These are phyloP conservation scores for Arachis stenosperma DNA, from an alignment of 306 rosid genomes.

Conservation along the genomic window DNA sequence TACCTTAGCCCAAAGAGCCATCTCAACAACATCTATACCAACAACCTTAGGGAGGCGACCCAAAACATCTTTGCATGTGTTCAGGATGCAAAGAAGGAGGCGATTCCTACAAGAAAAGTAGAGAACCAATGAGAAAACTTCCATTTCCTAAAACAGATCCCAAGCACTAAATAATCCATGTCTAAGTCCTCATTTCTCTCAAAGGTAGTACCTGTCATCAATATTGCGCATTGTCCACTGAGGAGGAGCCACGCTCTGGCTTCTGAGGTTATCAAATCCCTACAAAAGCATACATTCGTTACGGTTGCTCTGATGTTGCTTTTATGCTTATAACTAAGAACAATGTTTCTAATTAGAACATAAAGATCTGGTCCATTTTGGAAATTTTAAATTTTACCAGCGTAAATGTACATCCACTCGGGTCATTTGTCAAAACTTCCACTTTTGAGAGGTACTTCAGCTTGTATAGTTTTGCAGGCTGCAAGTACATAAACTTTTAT, in stretches of 20 bases:
- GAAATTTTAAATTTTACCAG: constrained; percentile 74
- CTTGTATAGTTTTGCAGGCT: constrained; percentile 96
- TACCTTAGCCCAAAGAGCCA: constrained; percentile 99
- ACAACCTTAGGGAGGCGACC: constrained; percentile 96
- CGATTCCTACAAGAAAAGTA: constrained; percentile 67
- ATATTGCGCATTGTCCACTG: constrained; percentile 98
- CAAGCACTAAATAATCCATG: constrained; percentile 20
- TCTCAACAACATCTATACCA: constrained; percentile 95
- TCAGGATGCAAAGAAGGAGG: constrained; percentile 72
- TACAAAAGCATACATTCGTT: constrained; percentile 47
- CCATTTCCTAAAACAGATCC: constrained; percentile 12
- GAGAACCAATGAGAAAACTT: constrained; percentile 29
- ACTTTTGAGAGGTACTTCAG: constrained; percentile 90
- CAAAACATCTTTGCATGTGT: constrained; percentile 77
- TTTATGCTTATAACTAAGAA: constrained; percentile 20
- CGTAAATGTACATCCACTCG: constrained; percentile 92
- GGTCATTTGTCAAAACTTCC: constrained; percentile 88
- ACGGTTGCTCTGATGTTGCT: constrained; percentile 22
- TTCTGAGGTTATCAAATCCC: constrained; percentile 97
- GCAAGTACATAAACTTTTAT: constrained; percentile 42
- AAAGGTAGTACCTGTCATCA: constrained; percentile 77
- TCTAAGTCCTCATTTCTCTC: constrained; percentile 29
- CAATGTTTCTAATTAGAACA: constrained; percentile 13
- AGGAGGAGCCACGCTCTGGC: constrained; percentile 97
- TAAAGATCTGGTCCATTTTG: constrained; percentile 26